These are phyloP conservation scores for Knufia fluminis DNA, from an alignment of 2,329 filamentous ascomycete species.

Conservation along the genomic window DNA sequence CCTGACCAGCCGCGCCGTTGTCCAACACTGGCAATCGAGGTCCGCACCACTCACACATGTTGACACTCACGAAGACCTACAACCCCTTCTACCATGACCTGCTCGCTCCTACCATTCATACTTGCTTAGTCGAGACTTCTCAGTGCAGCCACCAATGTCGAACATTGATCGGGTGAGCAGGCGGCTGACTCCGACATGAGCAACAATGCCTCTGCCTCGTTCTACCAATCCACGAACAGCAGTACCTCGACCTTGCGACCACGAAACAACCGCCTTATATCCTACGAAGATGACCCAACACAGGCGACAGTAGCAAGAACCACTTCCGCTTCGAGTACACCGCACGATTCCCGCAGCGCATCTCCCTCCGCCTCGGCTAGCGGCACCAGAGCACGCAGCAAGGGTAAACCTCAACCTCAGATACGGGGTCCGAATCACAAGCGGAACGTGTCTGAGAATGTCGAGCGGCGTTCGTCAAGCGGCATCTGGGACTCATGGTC, in stretches of 20 bases:
- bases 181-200: conserved; percentile 20
- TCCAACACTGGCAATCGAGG: too few relatives aligned
- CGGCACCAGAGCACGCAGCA: conserved; percentile 9
- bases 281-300: conserved; percentile 31
- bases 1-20: too few relatives aligned
- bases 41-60: not conserved
- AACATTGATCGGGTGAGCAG: conserved; percentile 10
- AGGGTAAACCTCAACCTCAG: conserved; percentile 7
- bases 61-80: not conserved
- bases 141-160: conserved; percentile 10
- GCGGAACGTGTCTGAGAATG: conserved; percentile 6
- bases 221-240: conserved; percentile 18
- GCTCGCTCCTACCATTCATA: too few relatives aligned
- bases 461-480: conserved; percentile 2
- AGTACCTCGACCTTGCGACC: conserved; percentile 33
- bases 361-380: conserved; percentile 34
- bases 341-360: conserved; percentile 30
- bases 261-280: conserved; percentile 34
- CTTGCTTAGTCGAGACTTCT: too few relatives aligned
- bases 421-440: conserved; percentile 5
- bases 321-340: conserved; percentile 23
- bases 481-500: conserved; percentile 38
- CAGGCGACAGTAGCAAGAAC: conserved; percentile 21
- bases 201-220: conserved; percentile 17
- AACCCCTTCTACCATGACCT: not conserved